Base-by-base conservation (phyloP, 2,329 filamentous ascomycete species). In the Lachnellula cervina region DNA sequence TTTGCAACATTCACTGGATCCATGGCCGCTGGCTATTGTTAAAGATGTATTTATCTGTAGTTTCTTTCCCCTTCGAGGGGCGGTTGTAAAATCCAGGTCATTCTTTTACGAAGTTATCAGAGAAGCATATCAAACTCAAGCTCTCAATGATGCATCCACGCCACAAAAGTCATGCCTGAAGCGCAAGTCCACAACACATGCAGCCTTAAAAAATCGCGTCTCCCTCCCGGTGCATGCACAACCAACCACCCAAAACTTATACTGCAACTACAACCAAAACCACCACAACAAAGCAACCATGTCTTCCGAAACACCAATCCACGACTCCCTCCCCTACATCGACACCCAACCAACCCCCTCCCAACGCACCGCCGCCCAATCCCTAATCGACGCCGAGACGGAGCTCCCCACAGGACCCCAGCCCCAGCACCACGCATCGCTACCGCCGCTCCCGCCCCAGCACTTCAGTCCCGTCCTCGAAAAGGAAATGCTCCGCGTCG, bases 381-480 rank as follows among this genome's bases (percentile, higher is more conserved):
- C 82, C 60, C 82, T 93, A 61, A 87, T 97, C 64, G 70, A 79
- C 58, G 75, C 81, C 67, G 89, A 95, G 69, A 77, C 87, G 21
- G 21, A n/a, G n/a, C 6, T 55, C 21, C 3, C 28, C 34, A 11
- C 58, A 32, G 66, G 70, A 65, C 53, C 77, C 25, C 25, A 28
- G 21, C 21, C 21, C 21, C 21, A 21, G 21, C 82, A 2, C 64
- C 70, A 73, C 64, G 60, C 77, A 8, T 72, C 80, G 52, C 81
- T 88, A 73, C 80, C 82, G 11, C 77, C 80, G 48, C 80, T 84
- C 1, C 72, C 79, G 1, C 66, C 74, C 35, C 74, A 82, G 5
- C 74, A 71, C 50, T 88, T 91, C 74, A 83, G 87, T 5, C 79
- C 83, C 4, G 71, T 86, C n/a, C 76, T 96, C 40, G 68, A 80